phyloP scores from a whole-genome alignment of 495 filamentous ascomycete species.

The Wilcoxina mikolae region DNA sequence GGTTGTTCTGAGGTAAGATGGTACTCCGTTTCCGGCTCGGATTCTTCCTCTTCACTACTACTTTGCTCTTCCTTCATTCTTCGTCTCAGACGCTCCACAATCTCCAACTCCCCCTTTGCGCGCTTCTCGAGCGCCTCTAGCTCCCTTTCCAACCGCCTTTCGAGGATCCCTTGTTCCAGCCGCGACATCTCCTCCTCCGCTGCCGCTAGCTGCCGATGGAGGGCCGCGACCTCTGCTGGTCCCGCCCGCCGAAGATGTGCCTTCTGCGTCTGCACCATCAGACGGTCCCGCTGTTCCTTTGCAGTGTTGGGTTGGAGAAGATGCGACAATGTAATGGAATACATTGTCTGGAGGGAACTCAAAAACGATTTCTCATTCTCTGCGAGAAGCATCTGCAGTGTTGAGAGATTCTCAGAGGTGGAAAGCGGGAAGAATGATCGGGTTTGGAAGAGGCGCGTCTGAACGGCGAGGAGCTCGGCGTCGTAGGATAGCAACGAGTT shows the following conservation, averaged over 20 bases:
- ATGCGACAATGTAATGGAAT: neutral
- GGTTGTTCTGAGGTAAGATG: neutral
- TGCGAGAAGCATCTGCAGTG: neutral
- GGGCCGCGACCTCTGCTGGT: neutral
- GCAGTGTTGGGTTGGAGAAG: neutral
- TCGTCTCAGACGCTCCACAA: neutral
- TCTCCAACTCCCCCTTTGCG: neutral
- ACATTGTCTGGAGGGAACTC: neutral
- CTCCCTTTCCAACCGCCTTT: neutral
- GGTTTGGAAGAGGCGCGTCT: neutral
- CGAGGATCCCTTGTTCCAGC: neutral
- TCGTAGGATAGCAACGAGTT: neutral
- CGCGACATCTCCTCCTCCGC: neutral
- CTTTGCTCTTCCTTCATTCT: neutral
- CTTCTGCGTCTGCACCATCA: constrained; percentile 4
- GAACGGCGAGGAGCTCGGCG: neutral
- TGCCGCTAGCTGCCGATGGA: neutral
- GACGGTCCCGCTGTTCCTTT: neutral
- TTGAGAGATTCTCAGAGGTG: neutral
- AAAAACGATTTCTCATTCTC: constrained; percentile 1
- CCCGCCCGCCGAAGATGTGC: neutral
- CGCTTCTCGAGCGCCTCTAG: neutral
- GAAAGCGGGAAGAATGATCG: neutral
- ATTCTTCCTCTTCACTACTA: neutral
- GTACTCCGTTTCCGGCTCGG: neutral